phyloP scores from a whole-genome alignment of 139 green algal genomes.

The Desmodesmus armatus region DNA sequence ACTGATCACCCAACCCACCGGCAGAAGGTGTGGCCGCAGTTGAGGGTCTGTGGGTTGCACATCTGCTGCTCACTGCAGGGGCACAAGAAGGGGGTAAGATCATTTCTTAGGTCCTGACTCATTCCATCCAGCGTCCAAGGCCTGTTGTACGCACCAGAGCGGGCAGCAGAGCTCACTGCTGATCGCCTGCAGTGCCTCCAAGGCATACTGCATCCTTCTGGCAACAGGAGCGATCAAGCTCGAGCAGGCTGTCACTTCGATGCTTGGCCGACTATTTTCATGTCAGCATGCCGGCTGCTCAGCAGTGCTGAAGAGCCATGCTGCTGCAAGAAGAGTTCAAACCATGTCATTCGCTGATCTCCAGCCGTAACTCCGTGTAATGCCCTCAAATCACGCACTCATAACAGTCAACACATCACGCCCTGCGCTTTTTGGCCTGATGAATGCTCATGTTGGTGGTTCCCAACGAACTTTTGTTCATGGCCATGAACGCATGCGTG shows the following conservation, averaged over 20 bases:
- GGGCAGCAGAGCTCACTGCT: slow-evolving; percentile 5
- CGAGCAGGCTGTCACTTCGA: not conserved
- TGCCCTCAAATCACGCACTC: too few relatives aligned
- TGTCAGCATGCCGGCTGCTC: not conserved
- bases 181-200: slow-evolving; percentile 21
- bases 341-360: too few relatives aligned
- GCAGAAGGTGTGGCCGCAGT: slow-evolving; percentile 73
- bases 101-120: not conserved
- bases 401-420: too few relatives aligned
- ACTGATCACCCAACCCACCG: slow-evolving; percentile 41
- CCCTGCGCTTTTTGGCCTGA: too few relatives aligned
- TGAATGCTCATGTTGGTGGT: too few relatives aligned
- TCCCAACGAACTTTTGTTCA: too few relatives aligned
- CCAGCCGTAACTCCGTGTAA: too few relatives aligned
- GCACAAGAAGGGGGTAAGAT: too few relatives aligned
- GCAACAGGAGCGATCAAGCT: not conserved
- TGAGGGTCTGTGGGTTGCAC: slow-evolving; percentile 57
- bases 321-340: too few relatives aligned
- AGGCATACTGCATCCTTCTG: not conserved
- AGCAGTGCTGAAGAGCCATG: not conserved
- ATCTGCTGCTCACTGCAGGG: slow-evolving; percentile 53
- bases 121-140: not conserved
- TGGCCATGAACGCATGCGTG: too few relatives aligned
- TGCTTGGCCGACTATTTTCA: not conserved
- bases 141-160: slow-evolving; percentile 16